Evolutionary conservation across 371 early-diverging fungal species (phyloP), one percentile per base, ranked within the genome.

Genomic region (Saksenaea vasiformis): DNA sequence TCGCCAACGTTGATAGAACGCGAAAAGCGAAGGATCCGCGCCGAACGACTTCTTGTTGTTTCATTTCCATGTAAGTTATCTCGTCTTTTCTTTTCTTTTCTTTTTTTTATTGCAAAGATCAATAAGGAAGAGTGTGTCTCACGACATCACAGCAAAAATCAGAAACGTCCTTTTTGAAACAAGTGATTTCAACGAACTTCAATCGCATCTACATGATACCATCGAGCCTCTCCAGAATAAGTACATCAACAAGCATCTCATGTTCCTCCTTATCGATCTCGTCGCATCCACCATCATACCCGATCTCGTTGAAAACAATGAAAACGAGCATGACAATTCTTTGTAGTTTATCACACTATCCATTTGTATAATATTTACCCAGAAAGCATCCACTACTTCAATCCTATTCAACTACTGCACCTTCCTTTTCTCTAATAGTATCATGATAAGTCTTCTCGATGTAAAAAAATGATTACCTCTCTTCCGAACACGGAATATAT

Each of bases 191-290:
- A 67, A 78, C 56, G 62, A 73, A 22, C 54, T 77, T 19, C 79
- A 81, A 22, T 37, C 56, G n/a, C 77, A 77, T 51, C 72, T 81
- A 13, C 78, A 75, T 60, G 68, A 74, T 24, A 64, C 69, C 0
- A 54, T 81, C 5, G 75, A 71, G 35, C 79, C 82, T 22, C 55
- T 81, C n/a, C 82, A 81, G 36, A 74, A 81, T 63, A 71, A 76
- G 39, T 70, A 77, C 37, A 77, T 78, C 59, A 82, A 82, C 59
- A 77, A 77, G 39, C 82, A 82, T 47, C 57, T 82, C 26, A 53
- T 82, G 43, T 79, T 74, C 54, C 54, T 79, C 3, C 60, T 82
- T 8, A 64, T 82, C 3, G 82, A 82, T 60, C 67, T 77, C 15
- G 66, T 82, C 36, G 62, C 72, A 3, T 60, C 79, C 2, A 82